Percentiles rank a stretch among this genome's conserved stretches.
phyloP scores from a whole-genome alignment of 352 stramenopile species.

The Globisporangium okanoganense region DNA sequence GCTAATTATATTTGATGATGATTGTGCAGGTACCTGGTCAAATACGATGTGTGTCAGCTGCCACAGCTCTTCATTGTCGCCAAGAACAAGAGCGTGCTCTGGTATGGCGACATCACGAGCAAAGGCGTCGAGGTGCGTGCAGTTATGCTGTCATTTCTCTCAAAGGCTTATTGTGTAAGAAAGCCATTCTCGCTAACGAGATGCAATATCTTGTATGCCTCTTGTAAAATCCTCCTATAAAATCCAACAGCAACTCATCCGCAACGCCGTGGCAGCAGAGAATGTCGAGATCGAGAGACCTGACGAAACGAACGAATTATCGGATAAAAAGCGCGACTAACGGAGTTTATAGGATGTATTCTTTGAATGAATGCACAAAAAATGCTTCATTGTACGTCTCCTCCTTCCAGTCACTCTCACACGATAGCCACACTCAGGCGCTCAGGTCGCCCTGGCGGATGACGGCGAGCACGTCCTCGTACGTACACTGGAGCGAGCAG shows the following conservation, averaged over 20 bases:
- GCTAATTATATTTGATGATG: not conserved
- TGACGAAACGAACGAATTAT: not conserved
- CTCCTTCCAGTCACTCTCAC: not conserved
- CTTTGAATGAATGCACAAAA: not conserved
- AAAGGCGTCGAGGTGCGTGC: slow-evolving; percentile 32
- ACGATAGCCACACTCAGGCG: not conserved
- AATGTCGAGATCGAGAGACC: slow-evolving; percentile 14
- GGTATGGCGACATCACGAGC: slow-evolving; percentile 43
- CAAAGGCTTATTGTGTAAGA: not conserved
- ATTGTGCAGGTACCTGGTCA: slow-evolving; percentile 47
- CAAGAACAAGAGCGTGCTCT: slow-evolving; percentile 54
- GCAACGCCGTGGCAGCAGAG: slow-evolving; percentile 29
- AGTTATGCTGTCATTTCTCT: not conserved
- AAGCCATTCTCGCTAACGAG: not conserved
- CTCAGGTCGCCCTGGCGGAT: slow-evolving; percentile 17
- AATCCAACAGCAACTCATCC: slow-evolving; percentile 26
- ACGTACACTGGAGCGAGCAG: slow-evolving; percentile 39
- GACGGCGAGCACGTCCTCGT: slow-evolving; percentile 40
- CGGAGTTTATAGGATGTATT: not conserved
- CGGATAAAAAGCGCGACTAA: slow-evolving; percentile 6
- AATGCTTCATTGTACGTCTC: not conserved
- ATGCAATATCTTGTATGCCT: not conserved
- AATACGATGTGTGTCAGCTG: slow-evolving; percentile 50
- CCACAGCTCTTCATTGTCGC: slow-evolving; percentile 58
- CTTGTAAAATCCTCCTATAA: not conserved